phyloP scores from a whole-genome alignment of 805 yeast genomes.

The Metschnikowia reukaufii region DNA sequence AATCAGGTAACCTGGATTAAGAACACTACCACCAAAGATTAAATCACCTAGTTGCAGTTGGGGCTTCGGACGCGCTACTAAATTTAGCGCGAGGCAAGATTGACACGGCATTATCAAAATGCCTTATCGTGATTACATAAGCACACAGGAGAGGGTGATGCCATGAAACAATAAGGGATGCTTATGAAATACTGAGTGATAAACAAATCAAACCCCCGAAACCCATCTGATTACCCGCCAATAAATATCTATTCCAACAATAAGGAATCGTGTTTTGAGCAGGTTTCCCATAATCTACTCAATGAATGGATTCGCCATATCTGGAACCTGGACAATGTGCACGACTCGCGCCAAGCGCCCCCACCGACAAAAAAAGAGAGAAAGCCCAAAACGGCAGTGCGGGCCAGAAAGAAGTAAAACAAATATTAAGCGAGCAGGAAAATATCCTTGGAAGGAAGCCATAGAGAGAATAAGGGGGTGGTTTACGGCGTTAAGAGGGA shows the following conservation, averaged over 20 bases:
- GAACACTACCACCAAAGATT: too few relatives aligned
- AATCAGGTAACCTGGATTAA: too few relatives aligned
- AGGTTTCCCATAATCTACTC: background rate
- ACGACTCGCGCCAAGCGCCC: background rate
- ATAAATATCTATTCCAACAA: too few relatives aligned
- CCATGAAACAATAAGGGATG: background rate
- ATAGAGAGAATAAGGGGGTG: too few relatives aligned
- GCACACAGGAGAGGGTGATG: slow-evolving; percentile 3
- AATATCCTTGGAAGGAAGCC: background rate
- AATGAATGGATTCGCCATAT: background rate
- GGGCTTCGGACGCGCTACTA: background rate
- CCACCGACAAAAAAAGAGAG: too few relatives aligned
- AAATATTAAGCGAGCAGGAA: background rate
- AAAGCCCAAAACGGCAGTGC: background rate
- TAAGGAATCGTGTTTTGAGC: background rate
- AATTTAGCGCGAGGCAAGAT: background rate
- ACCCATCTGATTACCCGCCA: too few relatives aligned
- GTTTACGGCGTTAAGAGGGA: background rate
- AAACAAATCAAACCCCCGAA: too few relatives aligned
- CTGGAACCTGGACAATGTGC: background rate
- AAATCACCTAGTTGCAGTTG: background rate
- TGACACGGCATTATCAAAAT: slow-evolving; percentile 10
- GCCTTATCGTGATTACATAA: slow-evolving; percentile 18
- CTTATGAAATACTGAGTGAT: too few relatives aligned
- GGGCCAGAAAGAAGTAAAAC: background rate